Conservation (phyloP, 139 green algal genomes). For the Micractinium sp. region DNA sequence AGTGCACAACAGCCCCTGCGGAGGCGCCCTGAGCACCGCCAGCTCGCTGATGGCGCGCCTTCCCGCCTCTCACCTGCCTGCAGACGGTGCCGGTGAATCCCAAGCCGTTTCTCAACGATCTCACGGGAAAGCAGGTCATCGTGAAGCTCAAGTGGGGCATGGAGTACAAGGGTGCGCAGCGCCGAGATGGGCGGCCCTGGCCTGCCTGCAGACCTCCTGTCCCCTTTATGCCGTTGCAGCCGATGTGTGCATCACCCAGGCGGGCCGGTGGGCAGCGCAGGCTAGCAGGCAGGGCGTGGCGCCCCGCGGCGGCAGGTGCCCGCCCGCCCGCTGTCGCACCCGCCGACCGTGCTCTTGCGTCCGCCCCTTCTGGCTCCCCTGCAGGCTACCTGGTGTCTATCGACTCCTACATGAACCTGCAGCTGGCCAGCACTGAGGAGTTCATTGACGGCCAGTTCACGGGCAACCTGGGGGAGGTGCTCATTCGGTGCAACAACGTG, state of each 20-base stretch:
- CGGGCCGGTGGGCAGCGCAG: not conserved
- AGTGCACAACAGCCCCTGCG: not conserved
- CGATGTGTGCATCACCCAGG: not conserved
- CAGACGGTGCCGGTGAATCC: slow-evolving; percentile 94
- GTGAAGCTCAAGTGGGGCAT: slow-evolving; percentile 99
- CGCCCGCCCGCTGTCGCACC: not conserved
- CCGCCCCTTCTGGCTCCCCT: not conserved
- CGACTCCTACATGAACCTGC: slow-evolving; percentile 59
- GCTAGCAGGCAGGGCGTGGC: not conserved
- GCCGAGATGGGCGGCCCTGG: not conserved
- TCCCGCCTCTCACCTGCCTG: not conserved
- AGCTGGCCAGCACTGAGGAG: slow-evolving; percentile 96
- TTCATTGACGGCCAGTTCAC: slow-evolving; percentile 94
- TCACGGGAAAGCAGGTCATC: slow-evolving; percentile 95
- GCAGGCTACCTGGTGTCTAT: slow-evolving; percentile 51
- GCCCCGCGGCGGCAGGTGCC: not conserved
- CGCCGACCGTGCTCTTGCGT: not conserved
- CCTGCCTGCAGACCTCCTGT: not conserved
- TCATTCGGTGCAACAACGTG: slow-evolving; percentile 98
- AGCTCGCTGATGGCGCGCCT: not conserved
- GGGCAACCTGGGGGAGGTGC: slow-evolving; percentile 93
- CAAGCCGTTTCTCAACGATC: slow-evolving; percentile 96
- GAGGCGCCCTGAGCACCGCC: too few relatives aligned
- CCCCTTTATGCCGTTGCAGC: not conserved
- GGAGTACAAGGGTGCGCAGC: slow-evolving; percentile 93